These are phyloP conservation scores for Salix koriyanagi DNA, from an alignment of 345 rosid species.

Conservation along the genomic window DNA sequence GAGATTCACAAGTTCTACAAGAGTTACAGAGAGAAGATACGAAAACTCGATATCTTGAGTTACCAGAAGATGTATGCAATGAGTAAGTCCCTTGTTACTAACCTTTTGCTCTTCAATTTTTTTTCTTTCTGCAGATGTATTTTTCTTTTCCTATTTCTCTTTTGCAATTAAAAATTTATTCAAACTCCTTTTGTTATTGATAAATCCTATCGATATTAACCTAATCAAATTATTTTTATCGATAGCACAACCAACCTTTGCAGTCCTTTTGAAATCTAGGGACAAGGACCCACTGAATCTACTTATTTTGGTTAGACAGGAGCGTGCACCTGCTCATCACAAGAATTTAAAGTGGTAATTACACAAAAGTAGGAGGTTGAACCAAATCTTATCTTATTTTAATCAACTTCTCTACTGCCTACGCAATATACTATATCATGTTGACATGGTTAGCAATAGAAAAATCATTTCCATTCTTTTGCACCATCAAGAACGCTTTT, in stretches of 20 bases:
- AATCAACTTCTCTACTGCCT: not conserved
- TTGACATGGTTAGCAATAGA: not conserved
- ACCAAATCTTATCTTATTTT: not conserved
- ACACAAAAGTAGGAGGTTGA: slow-evolving; percentile 6
- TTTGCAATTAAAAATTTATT: not conserved
- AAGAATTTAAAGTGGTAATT: slow-evolving; percentile 14
- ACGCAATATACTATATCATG: not conserved
- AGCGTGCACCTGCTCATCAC: slow-evolving; percentile 16
- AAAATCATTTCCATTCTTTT: not conserved
- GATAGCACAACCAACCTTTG: slow-evolving; percentile 15
- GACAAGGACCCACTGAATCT: slow-evolving; percentile 33
- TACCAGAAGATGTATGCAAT: slow-evolving; percentile 90
- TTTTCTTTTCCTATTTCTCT: not conserved
- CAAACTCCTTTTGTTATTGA: not conserved
- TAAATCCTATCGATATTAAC: not conserved
- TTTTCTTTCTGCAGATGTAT: not conserved
- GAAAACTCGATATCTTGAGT: slow-evolving; percentile 83
- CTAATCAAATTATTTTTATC: slow-evolving; percentile 1
- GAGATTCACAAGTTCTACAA: slow-evolving; percentile 84
- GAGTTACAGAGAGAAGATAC: slow-evolving; percentile 85
- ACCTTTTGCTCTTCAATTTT: not conserved
- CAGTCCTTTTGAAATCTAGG: slow-evolving; percentile 11
- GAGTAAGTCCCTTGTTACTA: slow-evolving; percentile 45
- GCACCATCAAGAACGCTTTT: slow-evolving; percentile 10
- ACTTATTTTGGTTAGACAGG: slow-evolving; percentile 17